Conservation (phyloP, 148 eudicot genomes). For the Drosera capensis region DNA sequence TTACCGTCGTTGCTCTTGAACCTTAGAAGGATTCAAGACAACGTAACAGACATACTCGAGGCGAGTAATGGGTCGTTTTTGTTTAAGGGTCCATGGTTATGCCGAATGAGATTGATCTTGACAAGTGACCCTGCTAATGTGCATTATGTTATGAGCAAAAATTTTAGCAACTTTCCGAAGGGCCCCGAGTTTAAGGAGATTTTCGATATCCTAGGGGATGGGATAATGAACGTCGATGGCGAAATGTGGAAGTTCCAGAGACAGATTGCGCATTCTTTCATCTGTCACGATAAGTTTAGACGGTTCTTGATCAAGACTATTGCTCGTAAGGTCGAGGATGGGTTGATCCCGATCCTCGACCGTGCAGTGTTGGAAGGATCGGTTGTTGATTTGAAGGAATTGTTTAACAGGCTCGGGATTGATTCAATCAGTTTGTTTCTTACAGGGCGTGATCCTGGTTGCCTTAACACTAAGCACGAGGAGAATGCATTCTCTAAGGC, state of each 20-base stretch:
- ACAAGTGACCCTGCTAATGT: constrained; percentile 30
- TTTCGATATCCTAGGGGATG: constrained; percentile 42
- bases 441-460: constrained; percentile 33
- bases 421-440: constrained; percentile 32
- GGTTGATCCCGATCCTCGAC: constrained; percentile 30
- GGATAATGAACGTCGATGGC: constrained; percentile 33
- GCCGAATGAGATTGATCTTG: constrained; percentile 22
- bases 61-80: constrained; percentile 13
- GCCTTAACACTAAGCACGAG: constrained; percentile 22
- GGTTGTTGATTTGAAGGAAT: constrained; percentile 38
- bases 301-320: constrained; percentile 16
- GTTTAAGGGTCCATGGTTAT: constrained; percentile 46
- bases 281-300: constrained; percentile 19
- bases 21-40: constrained; percentile 16
- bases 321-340: constrained; percentile 19
- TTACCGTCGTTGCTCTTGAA: constrained; percentile 23
- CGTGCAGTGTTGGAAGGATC: constrained; percentile 8
- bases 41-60: constrained; percentile 5
- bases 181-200: constrained; percentile 27
- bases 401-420: constrained; percentile 44
- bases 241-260: constrained; percentile 33
- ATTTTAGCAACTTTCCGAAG: constrained; percentile 40
- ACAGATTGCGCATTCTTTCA: constrained; percentile 15
- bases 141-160: constrained; percentile 39
- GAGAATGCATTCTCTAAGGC: constrained; percentile 29